Evolutionary conservation across 2,329 filamentous ascomycete species (phyloP).

Genomic region (Fusarium decemcellulare): DNA sequence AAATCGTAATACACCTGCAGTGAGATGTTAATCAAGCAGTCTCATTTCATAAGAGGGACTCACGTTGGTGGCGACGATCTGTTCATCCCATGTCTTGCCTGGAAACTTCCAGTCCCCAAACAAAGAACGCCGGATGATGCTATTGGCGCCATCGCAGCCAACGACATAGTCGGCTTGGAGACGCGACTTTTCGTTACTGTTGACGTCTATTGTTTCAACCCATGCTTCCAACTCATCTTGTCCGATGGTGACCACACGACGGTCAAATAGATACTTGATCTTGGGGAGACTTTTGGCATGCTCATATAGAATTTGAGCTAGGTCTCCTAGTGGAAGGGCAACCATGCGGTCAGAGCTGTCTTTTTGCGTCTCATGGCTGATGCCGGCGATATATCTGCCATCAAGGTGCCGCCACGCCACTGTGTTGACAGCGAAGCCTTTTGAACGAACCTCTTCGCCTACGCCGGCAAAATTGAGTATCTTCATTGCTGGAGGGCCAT

Average conservation of each 20-base stretch:
- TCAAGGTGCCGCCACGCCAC: slow-evolving; percentile 20
- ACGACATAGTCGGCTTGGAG: slow-evolving; percentile 65
- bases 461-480: slow-evolving; percentile 21
- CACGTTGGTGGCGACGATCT: slow-evolving; percentile 75
- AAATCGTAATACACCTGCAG: slow-evolving; percentile 73
- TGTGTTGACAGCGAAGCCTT: slow-evolving; percentile 3
- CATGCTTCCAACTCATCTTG: slow-evolving; percentile 62
- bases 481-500: slow-evolving; percentile 13
- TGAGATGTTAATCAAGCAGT: neutral
- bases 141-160: slow-evolving; percentile 70
- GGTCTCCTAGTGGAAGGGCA: slow-evolving; percentile 12
- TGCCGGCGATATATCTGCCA: slow-evolving; percentile 5
- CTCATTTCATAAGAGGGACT: slow-evolving; percentile 32
- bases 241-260: slow-evolving; percentile 61
- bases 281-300: neutral
- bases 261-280: slow-evolving; percentile 41
- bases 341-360: slow-evolving; percentile 12
- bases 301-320: slow-evolving; percentile 1
- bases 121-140: slow-evolving; percentile 61
- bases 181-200: slow-evolving; percentile 54
- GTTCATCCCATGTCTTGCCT: slow-evolving; percentile 71
- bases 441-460: slow-evolving; percentile 15
- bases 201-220: slow-evolving; percentile 54
- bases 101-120: slow-evolving; percentile 69
- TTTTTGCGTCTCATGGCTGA: neutral